A percentile compares a stretch with the other conserved stretches of the same genome.
phyloP scores from a whole-genome alignment of 768 basidiomycete genomes.

The Amanita thiersii region DNA sequence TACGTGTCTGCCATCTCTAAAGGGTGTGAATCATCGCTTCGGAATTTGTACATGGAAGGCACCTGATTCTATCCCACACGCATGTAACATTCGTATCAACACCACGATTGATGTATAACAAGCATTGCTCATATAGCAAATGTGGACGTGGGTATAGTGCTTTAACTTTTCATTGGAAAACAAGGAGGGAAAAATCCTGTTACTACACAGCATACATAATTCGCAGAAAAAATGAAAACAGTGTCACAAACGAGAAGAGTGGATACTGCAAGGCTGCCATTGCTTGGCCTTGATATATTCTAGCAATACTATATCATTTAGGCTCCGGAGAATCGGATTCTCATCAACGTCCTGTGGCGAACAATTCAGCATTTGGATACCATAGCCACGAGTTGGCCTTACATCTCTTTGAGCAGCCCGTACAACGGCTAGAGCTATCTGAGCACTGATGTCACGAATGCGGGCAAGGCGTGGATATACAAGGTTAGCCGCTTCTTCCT shows the following conservation, averaged over 20 bases:
- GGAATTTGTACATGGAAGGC: slow-evolving; percentile 60
- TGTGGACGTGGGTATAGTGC: too few species aligned
- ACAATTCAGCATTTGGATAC: not conserved
- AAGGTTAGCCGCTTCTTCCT: slow-evolving; percentile 45
- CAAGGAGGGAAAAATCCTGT: not conserved
- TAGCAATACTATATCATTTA: slow-evolving; percentile 38
- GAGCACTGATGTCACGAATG: slow-evolving; percentile 57
- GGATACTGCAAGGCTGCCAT: slow-evolving; percentile 37
- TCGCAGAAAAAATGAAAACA: slow-evolving; percentile 4
- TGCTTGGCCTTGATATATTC: slow-evolving; percentile 46
- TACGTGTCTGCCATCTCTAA: slow-evolving; percentile 69
- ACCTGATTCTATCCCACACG: slow-evolving; percentile 12
- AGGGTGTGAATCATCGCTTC: slow-evolving; percentile 87
- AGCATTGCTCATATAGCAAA: too few species aligned
- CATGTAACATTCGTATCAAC: slow-evolving; percentile 18
- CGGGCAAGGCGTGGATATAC: slow-evolving; percentile 65
- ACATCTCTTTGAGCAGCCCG: slow-evolving; percentile 59
- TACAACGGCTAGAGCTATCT: slow-evolving; percentile 56
- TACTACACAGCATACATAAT: slow-evolving; percentile 9
- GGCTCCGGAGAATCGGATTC: slow-evolving; percentile 36
- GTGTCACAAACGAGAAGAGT: slow-evolving; percentile 21
- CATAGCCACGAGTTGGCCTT: slow-evolving; percentile 12
- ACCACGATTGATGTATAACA: slow-evolving; percentile 30
- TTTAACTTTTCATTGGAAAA: slow-evolving; percentile 3
- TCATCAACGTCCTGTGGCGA: slow-evolving; percentile 31